phyloP scores from a whole-genome alignment of 139 green algal species.

The Axilococcus clingmanii region DNA sequence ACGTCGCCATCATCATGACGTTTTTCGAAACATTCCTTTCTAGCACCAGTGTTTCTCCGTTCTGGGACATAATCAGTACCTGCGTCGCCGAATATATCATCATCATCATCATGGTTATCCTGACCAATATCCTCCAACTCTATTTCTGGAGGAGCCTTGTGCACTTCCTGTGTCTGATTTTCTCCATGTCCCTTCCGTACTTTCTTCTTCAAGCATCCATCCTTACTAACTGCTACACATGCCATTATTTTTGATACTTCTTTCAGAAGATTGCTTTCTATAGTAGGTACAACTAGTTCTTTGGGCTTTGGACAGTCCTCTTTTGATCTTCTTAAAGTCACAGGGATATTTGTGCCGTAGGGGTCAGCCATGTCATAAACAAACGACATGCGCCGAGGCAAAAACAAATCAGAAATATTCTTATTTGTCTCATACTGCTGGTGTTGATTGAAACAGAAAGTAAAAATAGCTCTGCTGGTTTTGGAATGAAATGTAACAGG shows the following conservation, averaged over 20 bases:
- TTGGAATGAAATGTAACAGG: not conserved
- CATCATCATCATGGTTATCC: slow-evolving; percentile 31
- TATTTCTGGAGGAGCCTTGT: slow-evolving; percentile 6
- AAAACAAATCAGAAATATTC: not conserved
- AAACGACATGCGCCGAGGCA: slow-evolving; percentile 62
- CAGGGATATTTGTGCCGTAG: slow-evolving; percentile 10
- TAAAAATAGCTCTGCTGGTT: not conserved
- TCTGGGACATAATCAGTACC: slow-evolving; percentile 74
- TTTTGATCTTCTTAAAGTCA: slow-evolving; percentile 75
- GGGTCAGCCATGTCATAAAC: slow-evolving; percentile 75
- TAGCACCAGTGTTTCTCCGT: slow-evolving; percentile 15
- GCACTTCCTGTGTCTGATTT: too few species aligned
- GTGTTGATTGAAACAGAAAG: not conserved
- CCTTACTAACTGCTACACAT: slow-evolving; percentile 57
- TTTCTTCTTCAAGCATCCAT: not conserved
- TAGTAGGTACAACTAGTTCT: slow-evolving; percentile 25
- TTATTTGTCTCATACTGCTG: not conserved
- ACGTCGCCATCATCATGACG: not conserved
- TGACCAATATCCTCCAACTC: slow-evolving; percentile 44
- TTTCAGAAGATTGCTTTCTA: slow-evolving; percentile 60
- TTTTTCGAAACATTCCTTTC: slow-evolving; percentile 2
- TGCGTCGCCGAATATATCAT: slow-evolving; percentile 90
- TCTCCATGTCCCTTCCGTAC: too few species aligned
- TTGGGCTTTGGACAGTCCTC: slow-evolving; percentile 61
- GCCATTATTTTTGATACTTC: slow-evolving; percentile 75